Percentiles rank a stretch among this genome's conserved stretches.
phyloP scores from a whole-genome alignment of 805 yeast species.

The Saccharomycopsis javanensis region DNA sequence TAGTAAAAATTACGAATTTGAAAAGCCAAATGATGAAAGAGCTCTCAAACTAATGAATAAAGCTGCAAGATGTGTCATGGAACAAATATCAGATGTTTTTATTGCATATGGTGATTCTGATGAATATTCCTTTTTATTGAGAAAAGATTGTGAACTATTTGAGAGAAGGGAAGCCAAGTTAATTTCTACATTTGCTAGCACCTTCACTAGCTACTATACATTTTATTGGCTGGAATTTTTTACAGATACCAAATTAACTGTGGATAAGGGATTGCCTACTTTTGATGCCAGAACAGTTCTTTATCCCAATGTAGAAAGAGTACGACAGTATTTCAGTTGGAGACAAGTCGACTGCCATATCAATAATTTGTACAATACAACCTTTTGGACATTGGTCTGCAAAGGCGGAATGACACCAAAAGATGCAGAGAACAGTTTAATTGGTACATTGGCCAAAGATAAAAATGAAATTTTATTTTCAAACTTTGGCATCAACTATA shows the following conservation, averaged over 20 bases:
- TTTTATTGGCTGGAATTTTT: conserved; percentile 56
- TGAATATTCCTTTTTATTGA: conserved; percentile 77
- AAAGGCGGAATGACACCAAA: conserved; percentile 60
- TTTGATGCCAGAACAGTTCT: conserved; percentile 87
- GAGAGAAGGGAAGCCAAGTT: conserved; percentile 78
- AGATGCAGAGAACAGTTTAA: conserved; percentile 69
- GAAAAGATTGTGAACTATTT: conserved; percentile 54
- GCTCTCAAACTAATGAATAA: conserved; percentile 77
- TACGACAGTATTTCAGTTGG: conserved; percentile 87
- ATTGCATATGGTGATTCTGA: conserved; percentile 94
- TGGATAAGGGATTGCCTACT: conserved; percentile 52
- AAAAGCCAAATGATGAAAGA: conserved; percentile 75
- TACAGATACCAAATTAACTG: conserved; percentile 29
- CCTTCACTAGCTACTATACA: conserved; percentile 70
- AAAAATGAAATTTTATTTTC: conserved; percentile 80
- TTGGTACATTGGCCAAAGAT: conserved; percentile 73
- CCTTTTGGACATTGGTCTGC: conserved; percentile 78
- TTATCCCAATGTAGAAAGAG: conserved; percentile 53
- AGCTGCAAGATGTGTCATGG: conserved; percentile 60
- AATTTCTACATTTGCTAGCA: conserved; percentile 70
- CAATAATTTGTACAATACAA: conserved; percentile 85
- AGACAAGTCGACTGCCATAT: conserved; percentile 95
- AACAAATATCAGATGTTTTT: conserved; percentile 57
- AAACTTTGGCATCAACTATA: conserved; percentile 78
- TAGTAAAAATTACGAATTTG: conserved; percentile 61